Conservation (phyloP, 1,284 basidiomycete species). For the Ustilago esculenta region DNA sequence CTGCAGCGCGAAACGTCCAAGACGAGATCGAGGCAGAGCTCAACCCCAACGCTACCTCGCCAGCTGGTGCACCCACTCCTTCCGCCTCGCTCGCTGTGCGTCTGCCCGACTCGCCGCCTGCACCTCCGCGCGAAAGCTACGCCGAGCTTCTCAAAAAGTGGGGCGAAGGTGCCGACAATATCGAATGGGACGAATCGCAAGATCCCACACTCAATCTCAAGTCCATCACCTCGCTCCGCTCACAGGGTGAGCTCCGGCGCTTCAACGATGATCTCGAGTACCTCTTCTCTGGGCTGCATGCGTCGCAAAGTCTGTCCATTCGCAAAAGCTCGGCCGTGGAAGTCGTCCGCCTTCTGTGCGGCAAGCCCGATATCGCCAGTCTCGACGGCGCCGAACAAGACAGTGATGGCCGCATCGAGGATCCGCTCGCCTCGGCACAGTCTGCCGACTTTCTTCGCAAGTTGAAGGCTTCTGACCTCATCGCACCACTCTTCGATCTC, state of each 20-base stretch:
- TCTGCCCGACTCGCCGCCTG: not conserved
- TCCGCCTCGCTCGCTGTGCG: not conserved
- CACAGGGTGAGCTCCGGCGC: slow-evolving; percentile 40
- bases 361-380: slow-evolving; percentile 27
- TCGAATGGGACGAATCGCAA: slow-evolving; percentile 52
- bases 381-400: slow-evolving; percentile 15
- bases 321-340: slow-evolving; percentile 41
- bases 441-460: slow-evolving; percentile 49
- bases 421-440: slow-evolving; percentile 23
- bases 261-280: slow-evolving; percentile 54
- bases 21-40: slow-evolving; percentile 47
- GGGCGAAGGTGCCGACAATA: slow-evolving; percentile 47
- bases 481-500: slow-evolving; percentile 32
- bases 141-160: slow-evolving; percentile 49
- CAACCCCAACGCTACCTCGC: not conserved
- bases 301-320: slow-evolving; percentile 22
- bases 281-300: slow-evolving; percentile 37
- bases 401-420: slow-evolving; percentile 10
- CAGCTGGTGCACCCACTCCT: not conserved
- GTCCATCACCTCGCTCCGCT: slow-evolving; percentile 47
- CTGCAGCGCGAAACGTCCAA: slow-evolving; percentile 25
- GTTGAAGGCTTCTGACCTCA: slow-evolving; percentile 45
- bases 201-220: slow-evolving; percentile 49
- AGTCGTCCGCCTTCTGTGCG: slow-evolving; percentile 37
- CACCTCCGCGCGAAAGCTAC: slow-evolving; percentile 42